Percentiles rank a stretch among this genome's conserved stretches.
Evolutionary conservation across 805 yeast genomes (phyloP).

Genomic region (Nakazawaea ambrosiae): DNA sequence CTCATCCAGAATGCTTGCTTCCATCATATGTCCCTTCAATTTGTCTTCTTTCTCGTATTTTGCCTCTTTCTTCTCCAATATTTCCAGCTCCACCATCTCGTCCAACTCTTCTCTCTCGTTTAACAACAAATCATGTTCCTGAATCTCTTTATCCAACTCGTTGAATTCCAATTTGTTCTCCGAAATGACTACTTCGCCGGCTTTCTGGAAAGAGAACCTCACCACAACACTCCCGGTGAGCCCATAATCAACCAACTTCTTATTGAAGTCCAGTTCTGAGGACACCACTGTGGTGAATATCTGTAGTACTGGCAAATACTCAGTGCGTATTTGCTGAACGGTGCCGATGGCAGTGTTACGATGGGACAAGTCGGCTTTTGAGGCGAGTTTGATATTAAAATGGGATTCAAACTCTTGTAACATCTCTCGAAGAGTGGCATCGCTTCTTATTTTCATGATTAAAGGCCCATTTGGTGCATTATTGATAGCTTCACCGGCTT

Average conservation of each 20-base stretch:
- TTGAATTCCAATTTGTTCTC: background rate
- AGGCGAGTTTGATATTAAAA: slow-evolving; percentile 9
- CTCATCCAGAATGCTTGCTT: background rate
- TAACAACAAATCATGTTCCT: slow-evolving; percentile 3
- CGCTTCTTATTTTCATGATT: slow-evolving; percentile 13
- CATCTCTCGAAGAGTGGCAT: slow-evolving; percentile 12
- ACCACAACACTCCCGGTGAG: slow-evolving; percentile 21
- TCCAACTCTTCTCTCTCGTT: slow-evolving; percentile 5
- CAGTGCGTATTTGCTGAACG: background rate
- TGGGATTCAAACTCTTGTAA: slow-evolving; percentile 14
- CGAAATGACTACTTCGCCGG: background rate
- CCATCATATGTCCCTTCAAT: too few relatives aligned
- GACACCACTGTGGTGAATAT: slow-evolving; percentile 17
- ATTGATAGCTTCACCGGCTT: slow-evolving; percentile 15
- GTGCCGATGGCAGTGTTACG: background rate
- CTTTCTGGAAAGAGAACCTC: slow-evolving; percentile 18
- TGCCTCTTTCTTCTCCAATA: slow-evolving; percentile 4
- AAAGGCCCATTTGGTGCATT: slow-evolving; percentile 7
- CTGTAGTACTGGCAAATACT: slow-evolving; percentile 16
- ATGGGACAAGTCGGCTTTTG: too few relatives aligned
- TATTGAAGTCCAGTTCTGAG: slow-evolving; percentile 14
- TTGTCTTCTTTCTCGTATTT: background rate
- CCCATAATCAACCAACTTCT: slow-evolving; percentile 19
- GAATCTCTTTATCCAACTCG: background rate
- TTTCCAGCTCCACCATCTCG: slow-evolving; percentile 10